phyloP scores from a whole-genome alignment of 225 moss, liverwort and hornwort species.

The Marchantia polymorpha region DNA sequence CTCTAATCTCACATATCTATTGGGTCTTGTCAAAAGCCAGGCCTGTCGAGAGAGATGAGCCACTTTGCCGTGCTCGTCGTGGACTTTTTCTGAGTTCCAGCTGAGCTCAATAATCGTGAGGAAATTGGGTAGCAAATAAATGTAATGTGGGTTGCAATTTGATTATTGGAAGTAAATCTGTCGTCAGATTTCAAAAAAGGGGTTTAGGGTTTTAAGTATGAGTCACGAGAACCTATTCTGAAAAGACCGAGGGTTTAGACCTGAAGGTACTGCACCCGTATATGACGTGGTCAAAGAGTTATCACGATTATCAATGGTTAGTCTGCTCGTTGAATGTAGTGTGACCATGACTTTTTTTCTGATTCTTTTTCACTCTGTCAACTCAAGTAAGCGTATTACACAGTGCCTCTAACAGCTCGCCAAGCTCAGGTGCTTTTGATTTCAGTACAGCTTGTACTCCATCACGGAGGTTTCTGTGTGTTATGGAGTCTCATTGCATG shows the following conservation, averaged over 20 bases:
- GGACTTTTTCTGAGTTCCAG: background rate
- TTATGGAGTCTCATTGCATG: background rate
- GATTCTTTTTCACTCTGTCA: background rate
- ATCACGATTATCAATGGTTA: background rate
- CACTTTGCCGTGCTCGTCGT: background rate
- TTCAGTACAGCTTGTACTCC: background rate
- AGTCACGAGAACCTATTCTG: background rate
- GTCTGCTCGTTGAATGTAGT: background rate
- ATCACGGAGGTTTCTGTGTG: background rate
- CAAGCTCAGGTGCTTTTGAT: background rate
- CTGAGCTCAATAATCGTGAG: background rate
- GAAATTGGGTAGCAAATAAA: background rate
- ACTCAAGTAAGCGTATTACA: background rate
- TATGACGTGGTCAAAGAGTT: background rate
- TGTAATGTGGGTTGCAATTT: too few relatives aligned
- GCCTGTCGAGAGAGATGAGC: background rate
- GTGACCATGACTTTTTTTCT: background rate
- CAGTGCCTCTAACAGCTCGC: background rate
- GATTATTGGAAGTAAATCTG: background rate
- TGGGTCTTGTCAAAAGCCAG: background rate
- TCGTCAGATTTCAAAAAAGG: background rate
- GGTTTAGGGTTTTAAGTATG: constrained; percentile 19
- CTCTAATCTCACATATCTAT: background rate
- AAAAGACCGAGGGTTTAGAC: background rate
- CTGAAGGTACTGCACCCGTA: background rate